phyloP scores from a whole-genome alignment of 495 filamentous ascomycete genomes.

The Penicillium chermesinum region DNA sequence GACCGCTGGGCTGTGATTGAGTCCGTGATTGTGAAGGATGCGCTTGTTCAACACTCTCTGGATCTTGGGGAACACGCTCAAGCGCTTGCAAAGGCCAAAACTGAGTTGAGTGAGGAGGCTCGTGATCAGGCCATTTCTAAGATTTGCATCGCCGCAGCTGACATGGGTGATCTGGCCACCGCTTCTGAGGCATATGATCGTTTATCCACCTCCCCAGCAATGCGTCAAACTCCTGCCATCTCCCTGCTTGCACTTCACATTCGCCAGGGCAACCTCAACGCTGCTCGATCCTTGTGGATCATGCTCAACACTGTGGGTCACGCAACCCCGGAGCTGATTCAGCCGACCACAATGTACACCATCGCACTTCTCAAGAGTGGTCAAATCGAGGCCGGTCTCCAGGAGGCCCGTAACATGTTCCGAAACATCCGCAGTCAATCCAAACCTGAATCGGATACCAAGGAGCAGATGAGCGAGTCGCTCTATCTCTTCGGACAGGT shows the following conservation, averaged over 20 bases:
- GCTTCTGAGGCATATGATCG: slow-evolving; percentile 63
- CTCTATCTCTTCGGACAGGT: slow-evolving; percentile 67
- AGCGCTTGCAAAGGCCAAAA: slow-evolving; percentile 61
- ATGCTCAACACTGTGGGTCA: slow-evolving; percentile 57
- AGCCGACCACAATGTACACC: slow-evolving; percentile 81
- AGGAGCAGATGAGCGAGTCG: slow-evolving; percentile 82
- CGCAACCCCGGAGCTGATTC: slow-evolving; percentile 64
- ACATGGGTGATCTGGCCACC: slow-evolving; percentile 64
- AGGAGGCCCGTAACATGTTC: slow-evolving; percentile 77
- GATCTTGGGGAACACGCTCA: slow-evolving; percentile 57
- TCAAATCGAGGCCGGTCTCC: slow-evolving; percentile 68
- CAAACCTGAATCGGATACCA: slow-evolving; percentile 34
- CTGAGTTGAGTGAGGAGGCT: slow-evolving; percentile 41
- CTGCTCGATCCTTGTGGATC: slow-evolving; percentile 71
- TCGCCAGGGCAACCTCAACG: slow-evolving; percentile 69
- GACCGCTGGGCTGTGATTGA: slow-evolving; percentile 53
- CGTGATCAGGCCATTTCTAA: slow-evolving; percentile 51
- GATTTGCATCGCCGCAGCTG: slow-evolving; percentile 68
- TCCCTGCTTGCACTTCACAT: slow-evolving; percentile 81
- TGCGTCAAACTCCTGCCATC: slow-evolving; percentile 62
- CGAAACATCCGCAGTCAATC: slow-evolving; percentile 58
- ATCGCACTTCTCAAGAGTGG: slow-evolving; percentile 77
- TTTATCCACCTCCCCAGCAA: slow-evolving; percentile 44
- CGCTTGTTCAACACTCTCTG: slow-evolving; percentile 68
- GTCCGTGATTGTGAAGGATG: slow-evolving; percentile 63